Percentiles rank a stretch among this genome's conserved stretches.
Conservation (phyloP, 1,284 basidiomycete species). For the Marasmius tenuissimus region DNA sequence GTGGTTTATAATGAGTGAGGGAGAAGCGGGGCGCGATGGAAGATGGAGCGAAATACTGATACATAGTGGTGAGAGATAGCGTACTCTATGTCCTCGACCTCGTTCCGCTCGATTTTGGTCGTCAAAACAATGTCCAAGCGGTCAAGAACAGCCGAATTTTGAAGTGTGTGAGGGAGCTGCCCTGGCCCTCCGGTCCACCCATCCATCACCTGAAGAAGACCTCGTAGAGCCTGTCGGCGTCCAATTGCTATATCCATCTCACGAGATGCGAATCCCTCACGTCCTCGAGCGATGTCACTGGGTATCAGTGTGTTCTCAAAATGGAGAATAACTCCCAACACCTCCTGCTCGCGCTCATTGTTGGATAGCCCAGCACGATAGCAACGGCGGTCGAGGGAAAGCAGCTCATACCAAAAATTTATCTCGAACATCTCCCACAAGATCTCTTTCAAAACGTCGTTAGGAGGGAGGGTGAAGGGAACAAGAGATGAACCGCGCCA, state of each 20-base stretch:
- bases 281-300: neutral
- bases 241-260: neutral
- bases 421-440: neutral
- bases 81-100: neutral
- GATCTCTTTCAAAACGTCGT: neutral
- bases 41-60: neutral
- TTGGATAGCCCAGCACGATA: neutral
- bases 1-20: neutral
- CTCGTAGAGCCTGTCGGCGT: neutral
- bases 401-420: neutral
- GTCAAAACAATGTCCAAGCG: neutral
- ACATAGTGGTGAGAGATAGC: neutral
- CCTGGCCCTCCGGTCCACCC: neutral
- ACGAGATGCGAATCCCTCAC: neutral
- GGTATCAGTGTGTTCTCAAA: neutral
- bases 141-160: neutral
- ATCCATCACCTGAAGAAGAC: neutral
- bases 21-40: neutral
- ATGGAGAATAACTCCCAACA: neutral
- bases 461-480: neutral
- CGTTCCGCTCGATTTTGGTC: neutral
- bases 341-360: neutral
- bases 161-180: neutral
- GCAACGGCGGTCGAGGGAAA: neutral
- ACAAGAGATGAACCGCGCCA: neutral